Conservation (phyloP, 805 yeast species). For the Candida loeiensis region DNA sequence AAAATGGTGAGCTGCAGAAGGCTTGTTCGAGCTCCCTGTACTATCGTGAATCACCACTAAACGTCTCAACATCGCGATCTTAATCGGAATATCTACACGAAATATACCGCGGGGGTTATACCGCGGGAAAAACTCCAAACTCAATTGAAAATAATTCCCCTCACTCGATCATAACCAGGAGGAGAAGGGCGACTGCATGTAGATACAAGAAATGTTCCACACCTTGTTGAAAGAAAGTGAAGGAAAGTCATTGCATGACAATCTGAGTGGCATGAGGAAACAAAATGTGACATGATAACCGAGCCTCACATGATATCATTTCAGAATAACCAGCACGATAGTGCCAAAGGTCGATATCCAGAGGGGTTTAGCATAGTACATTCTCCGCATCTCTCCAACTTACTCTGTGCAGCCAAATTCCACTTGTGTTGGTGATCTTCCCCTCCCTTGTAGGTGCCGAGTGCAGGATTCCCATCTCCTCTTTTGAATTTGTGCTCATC, state of each 20-base stretch:
- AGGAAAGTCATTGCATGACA: not conserved
- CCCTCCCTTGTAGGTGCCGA: not conserved
- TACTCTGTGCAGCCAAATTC: not conserved
- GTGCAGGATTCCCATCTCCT: constrained; percentile 5
- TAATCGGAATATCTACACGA: not conserved
- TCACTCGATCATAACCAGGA: not conserved
- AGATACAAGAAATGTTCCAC: not conserved
- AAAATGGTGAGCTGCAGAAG: too few species aligned
- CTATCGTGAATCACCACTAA: too few species aligned
- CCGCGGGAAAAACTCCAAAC: too few species aligned
- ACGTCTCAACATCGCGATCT: not conserved
- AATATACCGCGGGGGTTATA: not conserved
- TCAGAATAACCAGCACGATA: too few species aligned
- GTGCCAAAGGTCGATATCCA: too few species aligned
- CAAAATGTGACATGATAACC: too few species aligned
- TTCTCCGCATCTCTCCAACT: constrained; percentile 1
- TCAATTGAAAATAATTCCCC: not conserved
- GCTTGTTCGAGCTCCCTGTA: too few species aligned
- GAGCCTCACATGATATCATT: too few species aligned
- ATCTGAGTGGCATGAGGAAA: not conserved
- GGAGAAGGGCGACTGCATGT: not conserved
- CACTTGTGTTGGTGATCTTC: not conserved
- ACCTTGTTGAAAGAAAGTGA: not conserved
- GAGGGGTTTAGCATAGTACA: too few species aligned
- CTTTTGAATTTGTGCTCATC: constrained; percentile 5